Evolutionary conservation across 495 filamentous ascomycete species (phyloP), one percentile per base, ranked within the genome.

Genomic region (Parathielavia hyrcaniae): DNA sequence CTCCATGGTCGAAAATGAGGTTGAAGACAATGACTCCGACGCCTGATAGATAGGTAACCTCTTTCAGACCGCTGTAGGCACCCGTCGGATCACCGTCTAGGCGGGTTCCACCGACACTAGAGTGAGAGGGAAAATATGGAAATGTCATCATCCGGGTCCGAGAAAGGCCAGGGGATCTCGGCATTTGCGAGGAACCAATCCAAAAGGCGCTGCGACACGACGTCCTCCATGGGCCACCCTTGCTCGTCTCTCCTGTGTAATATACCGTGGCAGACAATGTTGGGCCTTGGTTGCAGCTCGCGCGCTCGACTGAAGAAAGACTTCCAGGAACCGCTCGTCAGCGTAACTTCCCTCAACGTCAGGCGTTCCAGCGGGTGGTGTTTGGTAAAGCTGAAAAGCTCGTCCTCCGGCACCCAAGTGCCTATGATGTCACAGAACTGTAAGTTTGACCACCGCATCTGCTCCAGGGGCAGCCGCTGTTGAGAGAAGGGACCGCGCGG

Each of bases 361-460:
- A 49, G 46, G 46, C 46, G 46, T 20, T 49, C 35, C 23, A 49
- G 30, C 26, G 23, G 46, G 46, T 49, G 46, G n/a, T n/a, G n/a
- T 34, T 49, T 20, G 26, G 46, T 49, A 16, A 49, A 49, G 46
- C 46, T n/a, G 46, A 49, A 49, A 34, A 49, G 46, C 46, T 49
- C 46, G 46, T 49, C 17, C 46, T 47, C 45, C 45, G 45, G 19
- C 45, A 47, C 20, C 23, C 23, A 47, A 47, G 45, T 22, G 45
- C 45, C 23, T 47, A 47, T 47, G 13, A 47, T 26, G 45, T 47
- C 20, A 22, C 20, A 47, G 45, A 47, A 47, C 45, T 47, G 20
- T 47, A 47, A 17, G 45, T 47, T 11, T 4, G 45, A 30, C 45
- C 20, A 47, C 20, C 23, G 45, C 23, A 47, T 47, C 45, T 47